These are phyloP conservation scores for Cystobasidium onofrii DNA, from an alignment of 768 basidiomycete species.

Conservation along the genomic window DNA sequence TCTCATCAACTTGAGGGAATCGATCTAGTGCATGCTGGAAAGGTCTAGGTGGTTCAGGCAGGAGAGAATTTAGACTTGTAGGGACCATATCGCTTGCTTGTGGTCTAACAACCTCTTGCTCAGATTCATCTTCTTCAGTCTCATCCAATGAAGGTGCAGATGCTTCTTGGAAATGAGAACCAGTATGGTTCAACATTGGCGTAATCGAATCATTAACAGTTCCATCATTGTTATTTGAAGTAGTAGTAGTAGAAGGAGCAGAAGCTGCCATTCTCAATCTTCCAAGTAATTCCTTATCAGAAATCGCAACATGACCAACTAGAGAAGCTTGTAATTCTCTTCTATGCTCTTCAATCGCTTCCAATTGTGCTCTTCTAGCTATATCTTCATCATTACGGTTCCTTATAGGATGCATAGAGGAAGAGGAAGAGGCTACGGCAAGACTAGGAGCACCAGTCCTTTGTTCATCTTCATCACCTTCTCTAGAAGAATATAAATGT, in stretches of 20 bases:
- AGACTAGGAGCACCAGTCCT: constrained; percentile 4
- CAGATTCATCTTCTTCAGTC: background rate
- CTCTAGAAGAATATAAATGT: constrained; percentile 21
- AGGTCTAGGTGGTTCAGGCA: constrained; percentile 1
- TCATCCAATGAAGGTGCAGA: constrained; percentile 23
- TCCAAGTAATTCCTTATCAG: constrained; percentile 17
- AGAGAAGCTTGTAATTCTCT: background rate
- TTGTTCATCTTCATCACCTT: constrained; percentile 21
- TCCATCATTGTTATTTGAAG: background rate
- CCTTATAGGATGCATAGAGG: too few relatives aligned
- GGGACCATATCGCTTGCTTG: background rate
- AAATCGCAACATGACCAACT: constrained; percentile 11
- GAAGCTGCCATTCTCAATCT: constrained; percentile 7
- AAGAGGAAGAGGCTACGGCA: background rate
- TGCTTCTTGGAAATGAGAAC: background rate
- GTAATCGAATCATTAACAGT: too few relatives aligned
- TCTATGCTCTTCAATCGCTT: background rate
- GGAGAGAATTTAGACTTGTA: background rate
- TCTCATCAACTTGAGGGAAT: constrained; percentile 13
- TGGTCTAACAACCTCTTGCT: background rate
- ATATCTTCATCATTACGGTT: background rate
- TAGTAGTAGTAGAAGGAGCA: background rate
- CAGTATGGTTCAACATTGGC: background rate
- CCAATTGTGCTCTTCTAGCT: background rate
- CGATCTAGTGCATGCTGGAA: background rate